Conservation (phyloP, 176 grass and related monocot genomes). For the Zoysia japonica region DNA sequence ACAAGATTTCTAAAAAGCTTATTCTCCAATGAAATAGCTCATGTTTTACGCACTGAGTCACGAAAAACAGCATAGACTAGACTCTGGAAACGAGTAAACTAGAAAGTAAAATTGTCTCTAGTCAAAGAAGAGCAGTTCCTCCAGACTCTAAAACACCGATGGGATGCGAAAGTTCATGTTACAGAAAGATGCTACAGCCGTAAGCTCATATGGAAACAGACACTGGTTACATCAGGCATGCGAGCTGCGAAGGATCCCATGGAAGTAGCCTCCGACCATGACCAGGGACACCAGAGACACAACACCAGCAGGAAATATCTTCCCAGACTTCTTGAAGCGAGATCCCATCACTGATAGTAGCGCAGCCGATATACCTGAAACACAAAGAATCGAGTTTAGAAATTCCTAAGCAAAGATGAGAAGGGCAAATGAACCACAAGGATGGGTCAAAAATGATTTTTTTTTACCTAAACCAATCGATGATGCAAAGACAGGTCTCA, state of each 20-base stretch:
- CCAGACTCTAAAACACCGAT: conserved; percentile 1
- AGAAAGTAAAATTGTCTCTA: not conserved
- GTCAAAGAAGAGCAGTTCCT: not conserved
- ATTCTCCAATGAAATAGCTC: no score
- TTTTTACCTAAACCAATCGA: conserved; percentile 62
- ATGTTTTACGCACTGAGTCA: not conserved
- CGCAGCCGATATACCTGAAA: conserved; percentile 62
- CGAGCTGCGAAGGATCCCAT: conserved; percentile 68
- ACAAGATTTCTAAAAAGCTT: no score
- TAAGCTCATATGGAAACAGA: not conserved
- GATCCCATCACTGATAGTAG: conserved; percentile 73
- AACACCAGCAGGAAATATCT: conserved; percentile 78
- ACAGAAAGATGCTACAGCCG: not conserved
- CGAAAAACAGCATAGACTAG: not conserved
- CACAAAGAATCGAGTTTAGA: not conserved
- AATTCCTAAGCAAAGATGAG: conserved; percentile 22
- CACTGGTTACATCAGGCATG: conserved; percentile 31
- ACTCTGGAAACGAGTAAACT: not conserved
- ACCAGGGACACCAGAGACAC: conserved; percentile 75
- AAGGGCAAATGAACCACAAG: not conserved
- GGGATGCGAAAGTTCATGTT: not conserved
- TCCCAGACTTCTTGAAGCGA: conserved; percentile 81
- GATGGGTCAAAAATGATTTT: not conserved
- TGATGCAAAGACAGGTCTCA: conserved; percentile 64
- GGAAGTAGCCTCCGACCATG: conserved; percentile 76